Percentiles rank a stretch among this genome's conserved stretches.
Evolutionary conservation across 2,329 filamentous ascomycete genomes (phyloP).

Genomic region (Pseudogymnoascus sp.): DNA sequence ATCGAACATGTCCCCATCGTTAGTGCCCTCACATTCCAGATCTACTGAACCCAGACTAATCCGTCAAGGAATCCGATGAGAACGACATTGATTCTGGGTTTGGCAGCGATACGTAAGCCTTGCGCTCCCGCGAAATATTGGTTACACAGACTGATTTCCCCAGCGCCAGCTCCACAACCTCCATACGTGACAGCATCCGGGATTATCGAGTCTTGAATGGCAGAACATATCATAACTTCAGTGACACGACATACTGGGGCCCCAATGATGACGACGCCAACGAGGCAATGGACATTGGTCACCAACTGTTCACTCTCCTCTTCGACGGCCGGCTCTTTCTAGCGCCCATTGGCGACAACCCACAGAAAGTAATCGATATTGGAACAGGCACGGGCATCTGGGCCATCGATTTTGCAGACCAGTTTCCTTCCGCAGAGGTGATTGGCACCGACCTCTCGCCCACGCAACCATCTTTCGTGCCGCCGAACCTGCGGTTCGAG

Average conservation of each 20-base stretch:
- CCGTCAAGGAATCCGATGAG: not conserved
- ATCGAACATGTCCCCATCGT: not conserved
- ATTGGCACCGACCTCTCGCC: constrained; percentile 23
- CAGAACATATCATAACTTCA: constrained; percentile 13
- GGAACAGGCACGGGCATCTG: constrained; percentile 10
- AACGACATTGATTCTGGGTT: constrained; percentile 11
- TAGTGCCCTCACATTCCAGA: not conserved
- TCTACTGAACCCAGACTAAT: not conserved
- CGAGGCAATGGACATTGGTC: constrained; percentile 13
- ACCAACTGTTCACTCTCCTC: constrained; percentile 6
- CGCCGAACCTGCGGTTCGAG: constrained; percentile 26
- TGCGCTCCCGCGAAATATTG: not conserved
- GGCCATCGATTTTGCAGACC: constrained; percentile 10
- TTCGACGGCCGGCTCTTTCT: constrained; percentile 8
- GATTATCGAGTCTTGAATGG: constrained; percentile 14
- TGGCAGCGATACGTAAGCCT: constrained; percentile 10
- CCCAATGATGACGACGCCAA: constrained; percentile 13
- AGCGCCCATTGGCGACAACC: constrained; percentile 9
- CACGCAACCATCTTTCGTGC: constrained; percentile 24
- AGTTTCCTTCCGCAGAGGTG: constrained; percentile 20
- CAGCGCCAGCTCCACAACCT: constrained; percentile 13
- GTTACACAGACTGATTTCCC: not conserved
- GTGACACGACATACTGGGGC: not conserved
- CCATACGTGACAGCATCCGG: constrained; percentile 9
- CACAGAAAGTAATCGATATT: constrained; percentile 9